A percentile compares a stretch with the other conserved stretches of the same genome.
Conservation (phyloP, 2,329 filamentous ascomycete species). For the Neocatenulostroma microsporum region DNA sequence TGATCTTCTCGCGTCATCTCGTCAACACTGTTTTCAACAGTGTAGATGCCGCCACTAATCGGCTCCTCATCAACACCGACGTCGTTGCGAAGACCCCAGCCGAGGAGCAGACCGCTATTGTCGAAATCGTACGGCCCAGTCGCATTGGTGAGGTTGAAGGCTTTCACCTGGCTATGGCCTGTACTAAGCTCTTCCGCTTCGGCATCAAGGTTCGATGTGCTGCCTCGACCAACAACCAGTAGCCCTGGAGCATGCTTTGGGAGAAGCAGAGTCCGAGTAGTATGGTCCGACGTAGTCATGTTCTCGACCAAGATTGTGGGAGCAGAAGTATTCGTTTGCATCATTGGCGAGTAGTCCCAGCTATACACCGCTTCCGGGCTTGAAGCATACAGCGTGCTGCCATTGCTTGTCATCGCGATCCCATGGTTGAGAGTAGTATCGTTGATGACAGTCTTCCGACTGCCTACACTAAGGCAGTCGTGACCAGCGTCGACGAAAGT, state of each 20-base stretch:
- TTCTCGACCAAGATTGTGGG: constrained; percentile 50
- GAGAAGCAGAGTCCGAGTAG: constrained; percentile 58
- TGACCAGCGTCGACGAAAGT: constrained; percentile 17
- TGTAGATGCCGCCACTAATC: constrained; percentile 42
- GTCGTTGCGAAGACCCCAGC: constrained; percentile 67
- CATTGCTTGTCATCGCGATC: constrained; percentile 41
- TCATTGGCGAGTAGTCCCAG: constrained; percentile 52
- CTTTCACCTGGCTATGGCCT: constrained; percentile 61
- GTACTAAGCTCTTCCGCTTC: constrained; percentile 43
- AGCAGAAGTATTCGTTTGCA: constrained; percentile 38
- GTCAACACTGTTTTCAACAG: constrained; percentile 65
- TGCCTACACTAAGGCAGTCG: constrained; percentile 18
- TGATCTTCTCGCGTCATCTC: constrained; percentile 36
- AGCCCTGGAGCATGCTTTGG: constrained; percentile 48
- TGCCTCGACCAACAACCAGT: constrained; percentile 60
- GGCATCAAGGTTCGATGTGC: constrained; percentile 54
- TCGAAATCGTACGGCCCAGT: constrained; percentile 39
- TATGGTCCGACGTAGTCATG: constrained; percentile 56
- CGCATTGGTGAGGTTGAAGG: constrained; percentile 45
- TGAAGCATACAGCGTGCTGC: constrained; percentile 48
- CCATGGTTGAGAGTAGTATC: constrained; percentile 43
- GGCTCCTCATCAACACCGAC: constrained; percentile 62
- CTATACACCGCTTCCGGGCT: constrained; percentile 51
- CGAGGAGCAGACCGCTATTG: constrained; percentile 44
- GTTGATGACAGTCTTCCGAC: constrained; percentile 20